Evolutionary conservation across 2,329 filamentous ascomycete genomes (phyloP).

Genomic region (Nothophoma quercina): DNA sequence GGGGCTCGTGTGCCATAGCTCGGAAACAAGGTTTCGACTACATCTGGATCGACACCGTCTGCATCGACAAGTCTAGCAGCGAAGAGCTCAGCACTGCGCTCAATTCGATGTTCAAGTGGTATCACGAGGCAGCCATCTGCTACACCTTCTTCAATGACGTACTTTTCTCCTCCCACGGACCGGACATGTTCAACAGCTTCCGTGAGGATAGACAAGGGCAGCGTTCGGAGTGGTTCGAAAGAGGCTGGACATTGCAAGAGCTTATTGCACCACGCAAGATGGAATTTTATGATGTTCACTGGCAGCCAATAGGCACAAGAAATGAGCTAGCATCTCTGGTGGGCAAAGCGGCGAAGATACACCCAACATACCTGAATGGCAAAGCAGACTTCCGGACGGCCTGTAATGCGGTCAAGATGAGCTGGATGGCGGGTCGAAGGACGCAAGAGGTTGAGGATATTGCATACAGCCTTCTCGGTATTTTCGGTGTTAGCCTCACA

Average conservation of each 20-base stretch:
- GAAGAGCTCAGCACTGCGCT: background rate
- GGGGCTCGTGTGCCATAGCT: slow-evolving; percentile 5
- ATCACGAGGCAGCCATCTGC: slow-evolving; percentile 13
- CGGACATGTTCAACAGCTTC: background rate
- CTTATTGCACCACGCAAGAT: slow-evolving; percentile 18
- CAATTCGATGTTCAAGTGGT: slow-evolving; percentile 15
- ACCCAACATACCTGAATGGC: slow-evolving; percentile 1
- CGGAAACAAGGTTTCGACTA: background rate
- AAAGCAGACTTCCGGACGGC: background rate
- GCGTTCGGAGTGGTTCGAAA: slow-evolving; percentile 13
- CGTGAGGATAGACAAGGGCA: background rate
- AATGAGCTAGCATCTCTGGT: slow-evolving; percentile 1
- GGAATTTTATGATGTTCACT: slow-evolving; percentile 17
- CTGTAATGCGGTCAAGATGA: slow-evolving; percentile 12
- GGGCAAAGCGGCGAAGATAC: slow-evolving; percentile 8
- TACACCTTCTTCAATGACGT: slow-evolving; percentile 13
- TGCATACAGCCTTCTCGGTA: slow-evolving; percentile 27
- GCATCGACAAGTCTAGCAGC: slow-evolving; percentile 1
- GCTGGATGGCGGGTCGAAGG: slow-evolving; percentile 25
- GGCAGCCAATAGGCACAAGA: slow-evolving; percentile 18
- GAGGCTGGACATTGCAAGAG: slow-evolving; percentile 22
- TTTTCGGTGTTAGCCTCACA: slow-evolving; percentile 24
- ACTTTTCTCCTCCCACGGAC: background rate
- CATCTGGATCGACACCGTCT: slow-evolving; percentile 9
- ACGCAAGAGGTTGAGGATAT: slow-evolving; percentile 26